Evolutionary conservation across 2,329 filamentous ascomycete species (phyloP).

Genomic region (Phialophora expanda): DNA sequence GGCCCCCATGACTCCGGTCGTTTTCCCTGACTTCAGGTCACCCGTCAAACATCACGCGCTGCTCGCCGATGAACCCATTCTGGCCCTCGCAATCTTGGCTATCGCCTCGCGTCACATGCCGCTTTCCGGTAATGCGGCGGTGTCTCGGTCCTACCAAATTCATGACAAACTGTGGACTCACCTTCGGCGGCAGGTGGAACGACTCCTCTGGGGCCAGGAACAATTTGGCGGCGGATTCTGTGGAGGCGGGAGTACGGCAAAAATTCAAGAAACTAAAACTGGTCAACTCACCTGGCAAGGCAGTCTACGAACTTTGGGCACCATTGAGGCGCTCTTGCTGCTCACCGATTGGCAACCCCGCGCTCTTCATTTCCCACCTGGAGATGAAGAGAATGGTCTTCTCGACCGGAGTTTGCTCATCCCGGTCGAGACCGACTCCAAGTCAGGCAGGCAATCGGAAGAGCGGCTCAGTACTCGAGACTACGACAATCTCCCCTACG

Average conservation of each 20-base stretch:
- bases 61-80: slow-evolving; percentile 87
- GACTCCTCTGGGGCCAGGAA: slow-evolving; percentile 94
- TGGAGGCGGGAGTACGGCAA: slow-evolving; percentile 65
- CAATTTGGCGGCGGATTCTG: slow-evolving; percentile 90
- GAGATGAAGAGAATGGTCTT: slow-evolving; percentile 68
- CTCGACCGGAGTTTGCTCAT: slow-evolving; percentile 73
- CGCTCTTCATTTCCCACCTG: slow-evolving; percentile 86
- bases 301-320: slow-evolving; percentile 86
- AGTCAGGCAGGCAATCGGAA: slow-evolving; percentile 47
- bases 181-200: slow-evolving; percentile 90
- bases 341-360: slow-evolving; percentile 97
- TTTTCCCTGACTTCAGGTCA: slow-evolving; percentile 84
- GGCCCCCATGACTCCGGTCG: slow-evolving; percentile 90
- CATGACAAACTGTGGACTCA: slow-evolving; percentile 97
- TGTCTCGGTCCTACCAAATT: slow-evolving; percentile 85
- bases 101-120: slow-evolving; percentile 86
- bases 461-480: slow-evolving; percentile 46
- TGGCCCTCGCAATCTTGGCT: slow-evolving; percentile 88
- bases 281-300: slow-evolving; percentile 65
- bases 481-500: slow-evolving; percentile 66
- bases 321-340: slow-evolving; percentile 91
- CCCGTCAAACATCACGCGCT: slow-evolving; percentile 80
- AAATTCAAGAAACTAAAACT: slow-evolving; percentile 69
- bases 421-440: slow-evolving; percentile 51
- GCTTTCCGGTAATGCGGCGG: slow-evolving; percentile 77